Conservation (phyloP, 352 stramenopile species). For the Pythium utonaiense region DNA sequence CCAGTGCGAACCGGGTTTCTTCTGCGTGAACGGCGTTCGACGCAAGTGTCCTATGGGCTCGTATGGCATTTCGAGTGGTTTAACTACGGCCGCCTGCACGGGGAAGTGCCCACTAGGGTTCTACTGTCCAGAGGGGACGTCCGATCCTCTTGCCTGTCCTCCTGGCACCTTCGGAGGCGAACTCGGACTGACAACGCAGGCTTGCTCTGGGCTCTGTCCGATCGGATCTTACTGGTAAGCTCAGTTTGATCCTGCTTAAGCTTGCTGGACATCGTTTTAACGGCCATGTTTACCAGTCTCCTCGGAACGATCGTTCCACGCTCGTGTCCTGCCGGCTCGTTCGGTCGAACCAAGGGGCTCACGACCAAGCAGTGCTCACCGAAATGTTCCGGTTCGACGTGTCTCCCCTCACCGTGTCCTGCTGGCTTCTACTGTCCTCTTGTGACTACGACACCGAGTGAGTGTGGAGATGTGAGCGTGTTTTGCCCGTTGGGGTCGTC, state of each 20-base stretch:
- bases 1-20: constrained; percentile 60
- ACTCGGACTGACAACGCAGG: constrained; percentile 27
- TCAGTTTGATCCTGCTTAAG: neutral
- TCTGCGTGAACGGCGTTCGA: constrained; percentile 55
- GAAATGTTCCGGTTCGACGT: constrained; percentile 34
- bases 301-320: constrained; percentile 34
- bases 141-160: constrained; percentile 42
- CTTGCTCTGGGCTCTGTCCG: constrained; percentile 51
- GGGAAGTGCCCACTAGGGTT: constrained; percentile 42
- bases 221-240: constrained; percentile 55
- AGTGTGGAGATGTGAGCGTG: constrained; percentile 34
- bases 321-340: constrained; percentile 44
- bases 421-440: constrained; percentile 58
- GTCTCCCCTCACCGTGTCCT: constrained; percentile 45
- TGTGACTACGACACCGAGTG: constrained; percentile 22
- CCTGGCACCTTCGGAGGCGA: constrained; percentile 41
- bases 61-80: constrained; percentile 35
- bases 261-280: neutral
- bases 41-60: constrained; percentile 44
- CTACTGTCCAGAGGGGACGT: constrained; percentile 53
- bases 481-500: constrained; percentile 54
- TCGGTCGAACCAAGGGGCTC: constrained; percentile 34
- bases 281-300: constrained; percentile 18
- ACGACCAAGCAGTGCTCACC: constrained; percentile 43
- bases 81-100: constrained; percentile 35